Evolutionary conservation across 2,329 filamentous ascomycete species (phyloP), one percentile per base, ranked within the genome.

Genomic region (Talaromyces sp.): DNA sequence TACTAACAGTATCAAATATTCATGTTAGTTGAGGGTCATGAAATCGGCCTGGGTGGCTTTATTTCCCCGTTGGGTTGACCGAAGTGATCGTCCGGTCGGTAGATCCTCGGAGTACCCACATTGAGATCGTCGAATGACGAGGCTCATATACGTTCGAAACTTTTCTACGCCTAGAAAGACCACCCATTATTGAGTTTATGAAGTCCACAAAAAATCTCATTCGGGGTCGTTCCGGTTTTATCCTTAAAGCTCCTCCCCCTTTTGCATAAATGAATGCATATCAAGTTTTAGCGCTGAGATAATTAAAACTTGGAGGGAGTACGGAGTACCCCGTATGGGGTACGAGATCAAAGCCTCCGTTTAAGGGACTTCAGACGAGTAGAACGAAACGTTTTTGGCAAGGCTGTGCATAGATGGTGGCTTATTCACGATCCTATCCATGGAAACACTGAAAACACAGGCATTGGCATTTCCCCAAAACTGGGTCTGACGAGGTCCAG

Each of bases 71-170:
- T 60, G 30, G 56, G 47, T 54, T 54, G 54, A 60, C 57, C 54
- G 57, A 50, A 46, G 40, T 41, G 52, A 57, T 60, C 51, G 57
- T 41, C 56, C 42, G 46, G 51, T 57, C 57, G 57, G 57, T 48
- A 57, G 57, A 60, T 60, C 57, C 44, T 57, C 57, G 54, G 57
- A 40, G 49, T 40, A 19, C 42, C 49, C 54, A 54, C 55, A 45
- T 20, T 40, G 14, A 48, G 42, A 50, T 41, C 39, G 33, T 47
- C 47, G 32, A 45, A 47, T 53, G 47, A 53, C 49, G 51, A 55
- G 19, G 24, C 11, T 19, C 29, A 33, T 30, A 11, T 35, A 32
- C 13, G n/a, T 16, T 35, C 32, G n/a, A 16, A 16, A 13, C 32
- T 11, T 14, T 44, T 32, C 17, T 19, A 24, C 32, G 16, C 41